Percentiles rank a stretch among this genome's conserved stretches.
Conservation (phyloP, 306 rosid species). For the Alnus rubra region DNA sequence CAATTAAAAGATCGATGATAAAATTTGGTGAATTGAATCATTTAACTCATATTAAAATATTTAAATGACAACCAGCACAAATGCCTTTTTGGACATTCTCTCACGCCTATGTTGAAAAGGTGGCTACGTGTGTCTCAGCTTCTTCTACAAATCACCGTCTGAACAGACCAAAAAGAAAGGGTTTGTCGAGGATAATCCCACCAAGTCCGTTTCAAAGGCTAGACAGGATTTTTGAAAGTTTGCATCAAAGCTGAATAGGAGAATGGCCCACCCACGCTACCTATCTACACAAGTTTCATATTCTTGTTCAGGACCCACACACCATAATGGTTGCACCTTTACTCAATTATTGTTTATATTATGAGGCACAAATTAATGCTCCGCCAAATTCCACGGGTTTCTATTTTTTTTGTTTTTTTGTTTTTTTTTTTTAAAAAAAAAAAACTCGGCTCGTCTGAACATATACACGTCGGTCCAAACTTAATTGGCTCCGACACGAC, state of each 20-base stretch:
- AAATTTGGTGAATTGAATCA: no score
- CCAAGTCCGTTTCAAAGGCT: constrained; percentile 35
- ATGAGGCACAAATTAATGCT: no score
- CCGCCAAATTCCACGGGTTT: no score
- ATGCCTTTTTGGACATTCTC: constrained; percentile 34
- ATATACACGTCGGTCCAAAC: no score
- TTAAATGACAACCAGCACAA: constrained; percentile 17
- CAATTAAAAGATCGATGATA: no score
- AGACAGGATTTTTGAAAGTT: constrained; percentile 15
- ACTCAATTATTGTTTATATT: not conserved
- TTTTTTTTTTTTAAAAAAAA: no score
- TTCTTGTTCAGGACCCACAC: constrained; percentile 7
- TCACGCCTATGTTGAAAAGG: not conserved
- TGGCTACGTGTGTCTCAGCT: constrained; percentile 31
- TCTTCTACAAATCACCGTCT: constrained; percentile 43
- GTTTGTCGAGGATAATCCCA: constrained; percentile 38
- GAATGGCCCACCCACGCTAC: constrained; percentile 19
- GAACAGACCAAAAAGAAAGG: constrained; percentile 23
- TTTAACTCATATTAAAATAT: no score
- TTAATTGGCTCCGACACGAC: no score
- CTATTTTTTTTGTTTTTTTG: no score
- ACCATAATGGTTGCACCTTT: not conserved
- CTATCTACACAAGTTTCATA: constrained; percentile 10
- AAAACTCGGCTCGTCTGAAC: no score
- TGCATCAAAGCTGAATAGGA: constrained; percentile 6